Conservation (phyloP, 2,329 filamentous ascomycete species). For the Aspergillus ruber region DNA sequence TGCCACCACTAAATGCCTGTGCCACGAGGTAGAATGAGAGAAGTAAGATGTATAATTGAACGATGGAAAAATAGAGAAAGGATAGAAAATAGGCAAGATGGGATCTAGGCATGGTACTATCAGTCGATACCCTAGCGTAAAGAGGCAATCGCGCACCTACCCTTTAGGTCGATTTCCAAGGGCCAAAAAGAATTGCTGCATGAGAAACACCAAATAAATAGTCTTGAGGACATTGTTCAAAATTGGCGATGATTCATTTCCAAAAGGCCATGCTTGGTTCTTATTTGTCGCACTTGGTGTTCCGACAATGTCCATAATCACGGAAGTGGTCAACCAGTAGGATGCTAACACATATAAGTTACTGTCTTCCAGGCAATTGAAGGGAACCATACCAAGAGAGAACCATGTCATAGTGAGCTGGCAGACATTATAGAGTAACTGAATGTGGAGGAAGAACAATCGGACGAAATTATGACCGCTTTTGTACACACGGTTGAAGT, state of each 20-base stretch:
- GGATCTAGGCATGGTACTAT: slow-evolving; percentile 46
- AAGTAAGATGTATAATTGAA: slow-evolving; percentile 86
- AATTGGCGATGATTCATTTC: slow-evolving; percentile 75
- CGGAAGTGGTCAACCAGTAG: slow-evolving; percentile 95
- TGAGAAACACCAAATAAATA: slow-evolving; percentile 80
- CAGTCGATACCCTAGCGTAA: background rate
- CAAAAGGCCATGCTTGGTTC: slow-evolving; percentile 79
- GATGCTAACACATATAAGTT: slow-evolving; percentile 54
- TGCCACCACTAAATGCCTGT: slow-evolving; percentile 63
- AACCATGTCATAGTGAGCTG: slow-evolving; percentile 92
- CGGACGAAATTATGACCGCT: slow-evolving; percentile 93
- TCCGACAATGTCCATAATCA: slow-evolving; percentile 97
- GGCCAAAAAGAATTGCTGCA: slow-evolving; percentile 93
- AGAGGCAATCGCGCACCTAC: slow-evolving; percentile 31
- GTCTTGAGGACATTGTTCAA: slow-evolving; percentile 91
- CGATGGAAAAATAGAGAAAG: slow-evolving; percentile 76
- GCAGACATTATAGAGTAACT: slow-evolving; percentile 90
- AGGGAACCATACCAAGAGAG: slow-evolving; percentile 44
- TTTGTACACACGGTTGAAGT: slow-evolving; percentile 98
- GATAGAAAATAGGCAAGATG: slow-evolving; percentile 87
- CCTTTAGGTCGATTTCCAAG: slow-evolving; percentile 95
- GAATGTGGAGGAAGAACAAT: slow-evolving; percentile 98
- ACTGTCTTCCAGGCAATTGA: no score
- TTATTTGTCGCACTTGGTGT: slow-evolving; percentile 51
- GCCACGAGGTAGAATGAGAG: slow-evolving; percentile 83